Evolutionary conservation across 176 grass and related monocot species (phyloP).

Genomic region (Olyra latifolia): DNA sequence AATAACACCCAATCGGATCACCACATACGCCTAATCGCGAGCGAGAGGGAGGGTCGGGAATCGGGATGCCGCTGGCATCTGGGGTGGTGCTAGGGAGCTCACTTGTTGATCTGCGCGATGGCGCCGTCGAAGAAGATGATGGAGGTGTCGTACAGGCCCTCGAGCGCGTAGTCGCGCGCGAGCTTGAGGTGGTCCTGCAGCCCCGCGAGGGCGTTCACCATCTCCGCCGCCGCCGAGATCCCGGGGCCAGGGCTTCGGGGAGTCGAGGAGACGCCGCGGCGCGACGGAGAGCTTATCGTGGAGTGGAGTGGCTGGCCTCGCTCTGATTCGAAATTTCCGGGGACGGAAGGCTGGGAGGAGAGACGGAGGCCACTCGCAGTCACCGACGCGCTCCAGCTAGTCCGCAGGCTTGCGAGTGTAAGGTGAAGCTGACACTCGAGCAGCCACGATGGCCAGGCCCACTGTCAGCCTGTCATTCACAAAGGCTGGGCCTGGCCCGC

Average conservation of each 20-base stretch:
- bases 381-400: too few species aligned
- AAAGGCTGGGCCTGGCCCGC: too few species aligned
- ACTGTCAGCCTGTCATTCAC: background rate
- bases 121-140: slow-evolving; percentile 99
- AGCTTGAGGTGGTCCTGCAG: slow-evolving; percentile 98
- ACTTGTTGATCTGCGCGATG: slow-evolving; percentile 99
- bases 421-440: slow-evolving; percentile 15
- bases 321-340: slow-evolving; percentile 24
- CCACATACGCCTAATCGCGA: background rate
- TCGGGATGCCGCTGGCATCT: background rate
- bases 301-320: background rate
- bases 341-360: background rate
- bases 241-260: slow-evolving; percentile 24
- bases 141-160: slow-evolving; percentile 98
- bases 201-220: slow-evolving; percentile 74
- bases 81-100: background rate
- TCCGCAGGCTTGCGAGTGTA: too few species aligned
- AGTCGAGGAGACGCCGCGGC: background rate
- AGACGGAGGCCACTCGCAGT: background rate
- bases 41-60: background rate
- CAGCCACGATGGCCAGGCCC: background rate
- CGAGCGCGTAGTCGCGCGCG: slow-evolving; percentile 88
- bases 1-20: background rate
- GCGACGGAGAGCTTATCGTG: background rate
- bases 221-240: slow-evolving; percentile 21